Base-by-base conservation (phyloP, 2,329 filamentous ascomycete species). In the Colletotrichum musae region DNA sequence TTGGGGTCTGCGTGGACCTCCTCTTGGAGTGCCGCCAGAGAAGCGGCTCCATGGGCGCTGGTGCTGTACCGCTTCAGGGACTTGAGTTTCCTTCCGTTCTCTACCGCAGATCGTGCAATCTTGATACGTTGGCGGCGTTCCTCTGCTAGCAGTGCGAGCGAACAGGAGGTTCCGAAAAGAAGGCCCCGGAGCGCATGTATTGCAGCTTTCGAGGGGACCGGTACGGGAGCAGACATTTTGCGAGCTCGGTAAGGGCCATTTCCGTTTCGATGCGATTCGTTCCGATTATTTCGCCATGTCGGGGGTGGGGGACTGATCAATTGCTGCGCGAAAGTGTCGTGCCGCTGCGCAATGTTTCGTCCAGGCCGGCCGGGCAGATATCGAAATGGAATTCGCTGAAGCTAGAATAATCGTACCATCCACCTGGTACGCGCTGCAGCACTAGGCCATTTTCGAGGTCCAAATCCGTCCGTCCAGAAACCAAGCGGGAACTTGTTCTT, bases 161-260 rank as follows among this genome's bases (percentile, higher is more conserved):
- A 88, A 74, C 86, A 89, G 9, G 87, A 88, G 2, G 87, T 89
- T 58, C 87, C 87, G 16, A 89, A 77, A 64, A 87, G 83, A 68
- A 89, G 82, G 71, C 86, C 84, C 70, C 86, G 86, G 43, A 89
- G 84, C 68, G 86, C 84, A 76, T 86, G 84, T 72, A 89, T 81
- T 68, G 85, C 86, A 68, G 85, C 85, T 78, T 86, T 86, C 45
- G 87, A 88, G 56, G 86, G 87, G 64, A 87, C 83, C 68, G 84
- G 84, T 66, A 84, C 79, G 58, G 81, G 80, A 64, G 82, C 76
- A 61, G 82, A 81, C 85, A 87, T 87, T 69, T 58, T 58, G 58
- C 43, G 21, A 62, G 59, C 54, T 69, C 59, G 50, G 58, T 53
- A 69, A 64, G 59, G 52, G 66, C 69, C 69, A 72, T 72, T 64